A percentile compares a stretch with the other conserved stretches of the same genome.
These are phyloP conservation scores for Volutella citrinella DNA, from an alignment of 2,329 filamentous ascomycete genomes.

Conservation along the genomic window DNA sequence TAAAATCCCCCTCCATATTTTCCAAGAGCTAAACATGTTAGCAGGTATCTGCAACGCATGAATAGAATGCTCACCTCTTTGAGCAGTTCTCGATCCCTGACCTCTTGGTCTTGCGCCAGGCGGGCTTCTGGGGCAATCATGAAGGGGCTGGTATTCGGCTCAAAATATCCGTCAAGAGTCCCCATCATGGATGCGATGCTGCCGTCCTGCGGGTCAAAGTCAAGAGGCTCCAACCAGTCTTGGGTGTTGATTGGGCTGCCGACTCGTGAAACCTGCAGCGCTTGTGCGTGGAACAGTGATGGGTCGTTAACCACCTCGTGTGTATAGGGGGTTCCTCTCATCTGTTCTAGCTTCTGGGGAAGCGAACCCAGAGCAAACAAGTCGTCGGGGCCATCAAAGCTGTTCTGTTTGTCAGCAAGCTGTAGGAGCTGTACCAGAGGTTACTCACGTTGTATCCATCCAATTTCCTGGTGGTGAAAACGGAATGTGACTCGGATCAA, in stretches of 20 bases:
- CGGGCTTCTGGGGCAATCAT: not conserved
- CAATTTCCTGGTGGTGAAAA: constrained; percentile 6
- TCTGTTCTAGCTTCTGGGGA: not conserved
- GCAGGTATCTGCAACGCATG: no score
- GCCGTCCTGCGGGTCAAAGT: no score
- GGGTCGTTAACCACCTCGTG: not conserved
- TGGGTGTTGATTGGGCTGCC: no score
- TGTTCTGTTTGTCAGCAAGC: not conserved
- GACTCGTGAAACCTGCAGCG: no score
- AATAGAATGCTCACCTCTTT: not conserved
- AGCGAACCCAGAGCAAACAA: constrained; percentile 7
- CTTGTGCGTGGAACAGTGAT: no score
- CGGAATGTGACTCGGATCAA: constrained; percentile 11
- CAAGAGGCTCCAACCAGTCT: no score
- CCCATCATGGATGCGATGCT: not conserved
- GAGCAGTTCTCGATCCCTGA: constrained; percentile 3
- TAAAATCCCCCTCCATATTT: constrained; percentile 1
- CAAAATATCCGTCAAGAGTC: constrained; percentile 9
- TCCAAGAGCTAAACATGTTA: constrained; percentile 1
- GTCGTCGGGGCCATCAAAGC: constrained; percentile 11
- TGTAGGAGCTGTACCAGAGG: not conserved
- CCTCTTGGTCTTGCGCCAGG: not conserved
- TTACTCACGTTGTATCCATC: constrained; percentile 7
- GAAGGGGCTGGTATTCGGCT: constrained; percentile 3
- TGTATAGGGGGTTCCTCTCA: constrained; percentile 8